Percentiles rank a stretch among this genome's conserved stretches.
These are phyloP conservation scores for Nematocida minor DNA, from an alignment of 371 early-diverging fungal species.

Conservation along the genomic window DNA sequence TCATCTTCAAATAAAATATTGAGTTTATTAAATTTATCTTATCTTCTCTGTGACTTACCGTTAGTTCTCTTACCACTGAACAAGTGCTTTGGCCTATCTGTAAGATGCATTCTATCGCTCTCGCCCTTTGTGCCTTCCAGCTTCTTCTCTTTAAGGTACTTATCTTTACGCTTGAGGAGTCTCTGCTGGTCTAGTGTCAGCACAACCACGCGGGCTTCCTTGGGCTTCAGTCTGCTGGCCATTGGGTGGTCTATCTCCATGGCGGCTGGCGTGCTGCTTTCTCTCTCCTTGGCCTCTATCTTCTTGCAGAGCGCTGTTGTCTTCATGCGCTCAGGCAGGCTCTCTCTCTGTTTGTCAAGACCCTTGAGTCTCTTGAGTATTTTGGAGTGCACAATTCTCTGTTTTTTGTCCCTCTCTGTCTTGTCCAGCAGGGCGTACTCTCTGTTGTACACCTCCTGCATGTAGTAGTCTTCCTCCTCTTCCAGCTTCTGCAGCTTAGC, in stretches of 20 bases:
- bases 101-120: slow-evolving; percentile 38
- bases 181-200: slow-evolving; percentile 3
- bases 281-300: slow-evolving; percentile 5
- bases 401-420: slow-evolving; percentile 56
- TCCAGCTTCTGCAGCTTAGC: slow-evolving; percentile 85
- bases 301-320: slow-evolving; percentile 37
- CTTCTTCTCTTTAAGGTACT: slow-evolving; percentile 30
- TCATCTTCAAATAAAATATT: neutral
- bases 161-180: neutral
- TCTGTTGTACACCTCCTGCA: slow-evolving; percentile 51
- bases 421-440: slow-evolving; percentile 54
- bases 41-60: slow-evolving; percentile 44
- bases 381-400: slow-evolving; percentile 36
- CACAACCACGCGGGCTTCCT: neutral
- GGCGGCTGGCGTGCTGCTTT: neutral
- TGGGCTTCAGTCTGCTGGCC: neutral
- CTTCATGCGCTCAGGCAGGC: slow-evolving; percentile 38
- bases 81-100: slow-evolving; percentile 44
- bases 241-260: slow-evolving; percentile 11
- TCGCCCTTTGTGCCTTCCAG: slow-evolving; percentile 34
- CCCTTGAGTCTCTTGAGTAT: slow-evolving; percentile 52
- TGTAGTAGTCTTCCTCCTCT: slow-evolving; percentile 76
- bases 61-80: slow-evolving; percentile 47
- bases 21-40: neutral
- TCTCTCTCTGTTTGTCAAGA: slow-evolving; percentile 16